These are phyloP conservation scores for Austroboletus eburneus DNA, from an alignment of 768 basidiomycete genomes.

Conservation along the genomic window DNA sequence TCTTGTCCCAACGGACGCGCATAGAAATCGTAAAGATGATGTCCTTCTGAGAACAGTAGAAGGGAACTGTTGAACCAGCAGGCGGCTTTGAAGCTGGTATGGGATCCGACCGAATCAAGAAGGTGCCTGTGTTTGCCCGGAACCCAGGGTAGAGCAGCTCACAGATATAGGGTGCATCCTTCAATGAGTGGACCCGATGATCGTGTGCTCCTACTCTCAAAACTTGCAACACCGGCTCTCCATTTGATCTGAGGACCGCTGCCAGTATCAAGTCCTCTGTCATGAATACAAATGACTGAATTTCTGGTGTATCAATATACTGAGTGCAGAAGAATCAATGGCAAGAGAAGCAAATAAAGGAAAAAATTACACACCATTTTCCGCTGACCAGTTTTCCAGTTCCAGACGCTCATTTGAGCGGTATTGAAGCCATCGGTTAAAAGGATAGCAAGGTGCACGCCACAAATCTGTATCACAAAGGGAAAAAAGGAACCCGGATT, in stretches of 20 bases:
- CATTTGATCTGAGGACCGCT: conserved; percentile 8
- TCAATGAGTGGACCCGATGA: conserved; percentile 3
- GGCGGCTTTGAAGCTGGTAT: conserved; percentile 25
- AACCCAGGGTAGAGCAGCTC: conserved; percentile 25
- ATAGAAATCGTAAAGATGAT: conserved; percentile 32
- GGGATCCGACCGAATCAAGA: conserved; percentile 34
- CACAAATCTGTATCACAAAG: conserved; percentile 33
- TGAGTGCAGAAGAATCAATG: conserved; percentile 9
- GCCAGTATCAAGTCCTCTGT: conserved; percentile 28
- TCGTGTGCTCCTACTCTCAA: conserved; percentile 13
- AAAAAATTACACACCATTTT: conserved; percentile 25
- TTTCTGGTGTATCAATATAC: conserved; percentile 16
- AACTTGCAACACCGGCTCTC: conserved; percentile 14
- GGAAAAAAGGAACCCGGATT: conserved; percentile 3
- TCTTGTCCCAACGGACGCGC: conserved; percentile 7
- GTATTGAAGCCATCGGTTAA: conserved; percentile 11
- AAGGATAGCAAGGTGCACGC: conserved; percentile 28
- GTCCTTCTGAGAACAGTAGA: conserved; percentile 22
- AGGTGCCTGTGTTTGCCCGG: conserved; percentile 9
- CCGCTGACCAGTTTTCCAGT: conserved; percentile 31
- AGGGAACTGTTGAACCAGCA: conserved; percentile 11
- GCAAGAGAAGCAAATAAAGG: background rate
- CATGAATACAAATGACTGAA: conserved; percentile 34
- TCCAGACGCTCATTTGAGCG: too few species aligned
- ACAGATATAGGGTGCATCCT: conserved; percentile 20